Evolutionary conservation across 148 eudicot species (phyloP), one percentile per base, ranked within the genome.

Genomic region (Selenicereus undatus): DNA sequence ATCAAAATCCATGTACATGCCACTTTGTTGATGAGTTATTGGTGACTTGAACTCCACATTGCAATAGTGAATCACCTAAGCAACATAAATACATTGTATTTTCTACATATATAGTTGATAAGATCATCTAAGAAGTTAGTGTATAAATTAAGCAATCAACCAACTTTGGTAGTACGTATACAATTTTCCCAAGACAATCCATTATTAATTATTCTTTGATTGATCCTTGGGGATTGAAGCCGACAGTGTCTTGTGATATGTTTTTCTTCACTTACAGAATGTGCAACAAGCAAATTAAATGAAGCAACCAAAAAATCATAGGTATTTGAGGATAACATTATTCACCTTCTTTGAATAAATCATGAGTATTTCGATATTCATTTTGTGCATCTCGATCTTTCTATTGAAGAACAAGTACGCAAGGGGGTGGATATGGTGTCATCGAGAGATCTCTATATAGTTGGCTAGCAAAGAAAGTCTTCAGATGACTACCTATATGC

Each of bases 21-120:
- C 70, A 65, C 50, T 64, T 48, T 48, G 26, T 20, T 52, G 36
- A 71, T 83, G 80, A 80, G 71, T 66, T 66, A 27, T 66, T 66
- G 77, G 77, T 83, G 86, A 83, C 86, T 80, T 76, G 73, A 80
- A 76, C 71, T 71, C 66, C 83, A 72, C 83, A 32, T 45, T 76
- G 73, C 51, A 83, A 79, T 45, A 75, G 82, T 83, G 85, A 22
- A 79, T 79, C 70, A 29, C 52, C 60, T 16, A 54, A 72, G 69
- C 69, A 48, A 52, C 8, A 13, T 11, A 9, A 71, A 52, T 56
- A 51, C 62, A 62, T 27, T 77, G 64, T 72, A 60, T 45, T 42
- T n/a, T 60, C 13, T 73, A 62, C 71, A 20, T 73, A 62, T 62
- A 20, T 52, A 74, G 52, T 79, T 83, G 80, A 68, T 83, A 54